Conservation (phyloP, 169 alveolate species). For the Haemoproteus tartakovskyi region DNA sequence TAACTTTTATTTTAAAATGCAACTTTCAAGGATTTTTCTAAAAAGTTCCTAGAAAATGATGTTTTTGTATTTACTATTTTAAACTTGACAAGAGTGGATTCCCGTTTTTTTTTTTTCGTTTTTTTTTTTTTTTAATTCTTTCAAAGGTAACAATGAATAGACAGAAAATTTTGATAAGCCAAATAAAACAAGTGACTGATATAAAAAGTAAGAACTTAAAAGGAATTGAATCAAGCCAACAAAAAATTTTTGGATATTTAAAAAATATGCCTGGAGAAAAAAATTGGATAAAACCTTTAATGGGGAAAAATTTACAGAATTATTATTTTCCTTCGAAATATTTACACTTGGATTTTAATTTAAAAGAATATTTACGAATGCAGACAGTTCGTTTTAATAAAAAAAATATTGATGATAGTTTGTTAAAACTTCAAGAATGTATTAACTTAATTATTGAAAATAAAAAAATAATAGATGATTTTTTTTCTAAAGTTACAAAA, state of each 20-base stretch:
- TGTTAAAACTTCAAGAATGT: conserved; percentile 38
- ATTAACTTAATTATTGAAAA: conserved; percentile 59
- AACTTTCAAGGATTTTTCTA: background rate
- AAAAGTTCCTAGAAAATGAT: background rate
- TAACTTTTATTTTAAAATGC: too few relatives aligned
- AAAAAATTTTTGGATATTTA: conserved; percentile 61
- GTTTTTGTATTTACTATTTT: background rate
- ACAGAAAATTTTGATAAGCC: conserved; percentile 41
- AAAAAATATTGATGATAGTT: conserved; percentile 51
- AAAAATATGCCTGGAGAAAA: conserved; percentile 77
- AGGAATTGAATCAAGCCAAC: conserved; percentile 61
- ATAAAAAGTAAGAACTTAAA: conserved; percentile 35
- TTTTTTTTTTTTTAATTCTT: conserved; percentile 2
- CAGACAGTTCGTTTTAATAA: conserved; percentile 72
- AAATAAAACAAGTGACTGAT: conserved; percentile 42
- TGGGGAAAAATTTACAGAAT: conserved; percentile 72
- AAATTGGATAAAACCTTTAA: conserved; percentile 77
- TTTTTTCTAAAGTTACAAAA: conserved; percentile 39
- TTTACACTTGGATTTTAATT: conserved; percentile 76
- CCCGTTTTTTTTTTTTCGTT: background rate
- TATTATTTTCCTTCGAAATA: conserved; percentile 82
- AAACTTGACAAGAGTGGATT: background rate
- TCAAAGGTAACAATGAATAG: conserved; percentile 62
- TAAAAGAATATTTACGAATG: conserved; percentile 75
- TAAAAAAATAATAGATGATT: conserved; percentile 21